phyloP scores from a whole-genome alignment of 768 basidiomycete genomes.

The Auricularia cornea region DNA sequence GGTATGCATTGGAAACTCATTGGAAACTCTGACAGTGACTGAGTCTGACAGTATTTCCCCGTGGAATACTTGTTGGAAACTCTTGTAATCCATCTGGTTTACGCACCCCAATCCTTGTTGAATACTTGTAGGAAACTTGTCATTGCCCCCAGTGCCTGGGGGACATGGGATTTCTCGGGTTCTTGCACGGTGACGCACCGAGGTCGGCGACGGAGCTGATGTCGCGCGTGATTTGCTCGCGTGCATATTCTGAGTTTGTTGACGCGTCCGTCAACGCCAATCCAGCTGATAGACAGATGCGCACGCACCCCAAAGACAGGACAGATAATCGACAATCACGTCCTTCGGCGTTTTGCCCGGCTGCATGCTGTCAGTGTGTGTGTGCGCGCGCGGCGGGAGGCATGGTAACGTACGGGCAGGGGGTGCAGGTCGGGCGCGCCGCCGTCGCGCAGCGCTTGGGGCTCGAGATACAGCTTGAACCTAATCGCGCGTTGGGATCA shows the following conservation, averaged over 20 bases:
- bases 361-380: slow-evolving; percentile 31
- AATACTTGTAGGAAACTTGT: too few species aligned
- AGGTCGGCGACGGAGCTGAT: slow-evolving; percentile 82
- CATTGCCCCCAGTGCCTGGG: too few species aligned
- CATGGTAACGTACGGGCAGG: slow-evolving; percentile 52
- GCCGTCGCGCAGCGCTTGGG: slow-evolving; percentile 67
- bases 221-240: slow-evolving; percentile 77
- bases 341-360: slow-evolving; percentile 68
- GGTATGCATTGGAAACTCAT: too few species aligned
- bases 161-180: too few species aligned
- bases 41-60: too few species aligned
- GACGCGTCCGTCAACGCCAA: slow-evolving; percentile 5
- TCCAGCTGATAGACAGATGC: too few species aligned
- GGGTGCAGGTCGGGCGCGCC: slow-evolving; percentile 61
- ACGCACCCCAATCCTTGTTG: too few species aligned
- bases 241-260: slow-evolving; percentile 50
- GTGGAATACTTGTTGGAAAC: too few species aligned
- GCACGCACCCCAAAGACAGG: slow-evolving; percentile 57
- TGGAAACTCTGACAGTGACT: too few species aligned
- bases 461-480: slow-evolving; percentile 87
- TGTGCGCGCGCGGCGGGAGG: neutral
- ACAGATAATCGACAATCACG: slow-evolving; percentile 76
- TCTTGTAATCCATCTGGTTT: too few species aligned
- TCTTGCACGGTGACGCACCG: too few species aligned
- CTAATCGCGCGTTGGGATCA: slow-evolving; percentile 23